Base-by-base conservation (phyloP, 1,139 yeast genomes). In the Hyphopichia burtonii region DNA sequence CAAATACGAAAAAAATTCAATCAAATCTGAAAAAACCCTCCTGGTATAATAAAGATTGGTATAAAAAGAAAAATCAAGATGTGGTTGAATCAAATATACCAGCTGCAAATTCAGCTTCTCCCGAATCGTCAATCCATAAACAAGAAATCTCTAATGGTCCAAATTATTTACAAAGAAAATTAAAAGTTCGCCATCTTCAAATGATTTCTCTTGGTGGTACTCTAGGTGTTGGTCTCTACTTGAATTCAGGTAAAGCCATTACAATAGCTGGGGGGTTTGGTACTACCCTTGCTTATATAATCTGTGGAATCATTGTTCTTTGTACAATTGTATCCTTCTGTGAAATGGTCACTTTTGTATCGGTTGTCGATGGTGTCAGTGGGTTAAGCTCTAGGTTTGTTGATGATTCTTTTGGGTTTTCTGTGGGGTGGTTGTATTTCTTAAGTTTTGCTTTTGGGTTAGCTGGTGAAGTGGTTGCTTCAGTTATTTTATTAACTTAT, bases 141-240 rank as follows among this genome's bases (percentile, higher is more conserved):
- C 14, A 4, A 39, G 38, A 35, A 42, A 27, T 25, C 41, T 46
- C 18, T 9, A 4, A 22, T 3, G 20, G 37, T 14, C 28, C 34
- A 9, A 41, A 47, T n/a, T 54, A 48, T 34, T 54, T 69, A 33
- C 74, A 82, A 48, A 68, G 95, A 44, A 79, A 78, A 46, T 66
- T 87, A 28, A 77, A 77, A 45, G 80, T 84, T 10, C 67, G 94
- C 25, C 95, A 88, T 58, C 65, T 87, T 18, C 90, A 86, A 56
- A 83, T 86, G 82, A 83, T 88, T 38, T 87, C 95, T 0, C 70
- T 89, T 35, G 93, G 94, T 2, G 94, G 93, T 1, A 85, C 93
- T 0, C 65, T 87, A 4, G 96, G 96, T 1, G 91, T 87, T n/a
- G 95, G 96, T 0, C 62, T 87, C 15, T 75, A 86, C 49, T 66